phyloP scores from a whole-genome alignment of 2,329 filamentous ascomycete genomes.

The Xylaria sp. region DNA sequence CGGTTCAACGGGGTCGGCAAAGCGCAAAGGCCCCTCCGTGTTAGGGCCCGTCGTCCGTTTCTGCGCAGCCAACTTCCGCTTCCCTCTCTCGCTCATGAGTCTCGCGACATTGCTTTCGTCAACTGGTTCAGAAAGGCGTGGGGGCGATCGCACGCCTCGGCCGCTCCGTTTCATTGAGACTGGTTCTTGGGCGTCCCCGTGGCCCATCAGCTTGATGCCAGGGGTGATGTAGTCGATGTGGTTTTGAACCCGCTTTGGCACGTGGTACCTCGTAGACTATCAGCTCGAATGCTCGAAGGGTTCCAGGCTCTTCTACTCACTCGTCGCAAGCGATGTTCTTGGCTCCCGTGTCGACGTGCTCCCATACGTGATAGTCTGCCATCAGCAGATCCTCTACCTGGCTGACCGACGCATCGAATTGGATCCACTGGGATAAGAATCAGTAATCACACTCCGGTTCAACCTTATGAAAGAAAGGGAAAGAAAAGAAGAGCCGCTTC shows the following conservation, averaged over 20 bases:
- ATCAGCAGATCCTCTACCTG: constrained; percentile 45
- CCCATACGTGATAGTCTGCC: constrained; percentile 45
- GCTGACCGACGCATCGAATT: constrained; percentile 44
- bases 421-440: constrained; percentile 42
- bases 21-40: constrained; percentile 24
- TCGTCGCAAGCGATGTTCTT: constrained; percentile 43
- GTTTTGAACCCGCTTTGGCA: constrained; percentile 48
- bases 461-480: not conserved
- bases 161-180: constrained; percentile 23
- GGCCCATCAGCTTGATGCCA: constrained; percentile 51
- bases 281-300: not conserved
- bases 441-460: not conserved
- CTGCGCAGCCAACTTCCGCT: not conserved
- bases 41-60: constrained; percentile 17
- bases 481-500: not conserved
- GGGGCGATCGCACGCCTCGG: constrained; percentile 2
- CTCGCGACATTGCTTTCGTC: constrained; percentile 8
- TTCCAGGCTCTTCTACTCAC: constrained; percentile 14
- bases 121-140: constrained; percentile 13
- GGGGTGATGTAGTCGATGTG: constrained; percentile 62
- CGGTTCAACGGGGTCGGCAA: constrained; percentile 28
- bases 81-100: constrained; percentile 23
- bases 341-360: constrained; percentile 42
- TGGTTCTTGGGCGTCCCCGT: constrained; percentile 22
- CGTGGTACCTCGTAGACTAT: constrained; percentile 43